phyloP scores from a whole-genome alignment of 352 stramenopile species.

The Pythium folliculosum region DNA sequence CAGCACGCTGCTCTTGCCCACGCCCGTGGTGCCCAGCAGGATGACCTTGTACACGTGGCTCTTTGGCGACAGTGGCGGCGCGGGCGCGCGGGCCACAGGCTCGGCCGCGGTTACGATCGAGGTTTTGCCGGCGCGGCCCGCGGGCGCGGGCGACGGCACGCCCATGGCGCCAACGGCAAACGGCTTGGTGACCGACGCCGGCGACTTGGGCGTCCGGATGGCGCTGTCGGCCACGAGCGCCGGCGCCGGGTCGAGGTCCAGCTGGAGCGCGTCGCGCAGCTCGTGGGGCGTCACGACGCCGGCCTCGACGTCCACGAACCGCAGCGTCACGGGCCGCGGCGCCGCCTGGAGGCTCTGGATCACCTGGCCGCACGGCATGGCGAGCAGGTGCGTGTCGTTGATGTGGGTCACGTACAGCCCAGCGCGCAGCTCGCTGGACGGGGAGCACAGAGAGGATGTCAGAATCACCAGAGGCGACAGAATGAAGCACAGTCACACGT shows the following conservation, averaged over 20 bases:
- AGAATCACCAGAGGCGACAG: neutral
- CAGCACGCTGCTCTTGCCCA: constrained; percentile 80
- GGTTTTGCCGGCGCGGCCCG: constrained; percentile 7
- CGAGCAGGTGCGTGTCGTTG: constrained; percentile 66
- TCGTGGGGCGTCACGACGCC: constrained; percentile 78
- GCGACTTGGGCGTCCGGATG: neutral
- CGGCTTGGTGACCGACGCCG: constrained; percentile 4
- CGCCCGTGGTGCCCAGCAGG: constrained; percentile 70
- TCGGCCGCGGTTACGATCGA: constrained; percentile 11
- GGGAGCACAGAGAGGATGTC: neutral
- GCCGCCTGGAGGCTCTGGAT: constrained; percentile 65
- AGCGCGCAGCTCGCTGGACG: constrained; percentile 44
- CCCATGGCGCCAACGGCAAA: neutral
- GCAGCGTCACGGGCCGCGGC: constrained; percentile 55
- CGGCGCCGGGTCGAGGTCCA: constrained; percentile 36
- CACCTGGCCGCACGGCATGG: constrained; percentile 64
- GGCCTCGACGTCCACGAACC: constrained; percentile 78
- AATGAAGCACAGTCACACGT: too few species aligned
- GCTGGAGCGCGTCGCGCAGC: constrained; percentile 57
- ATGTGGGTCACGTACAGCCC: constrained; percentile 85
- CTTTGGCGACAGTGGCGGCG: constrained; percentile 4
- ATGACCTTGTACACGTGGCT: constrained; percentile 75
- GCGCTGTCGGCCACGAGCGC: constrained; percentile 5
- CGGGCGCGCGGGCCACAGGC: constrained; percentile 7
- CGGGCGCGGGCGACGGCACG: neutral